Base-by-base conservation (phyloP, 2,329 filamentous ascomycete species). In the Drechslerella dactyloides region DNA sequence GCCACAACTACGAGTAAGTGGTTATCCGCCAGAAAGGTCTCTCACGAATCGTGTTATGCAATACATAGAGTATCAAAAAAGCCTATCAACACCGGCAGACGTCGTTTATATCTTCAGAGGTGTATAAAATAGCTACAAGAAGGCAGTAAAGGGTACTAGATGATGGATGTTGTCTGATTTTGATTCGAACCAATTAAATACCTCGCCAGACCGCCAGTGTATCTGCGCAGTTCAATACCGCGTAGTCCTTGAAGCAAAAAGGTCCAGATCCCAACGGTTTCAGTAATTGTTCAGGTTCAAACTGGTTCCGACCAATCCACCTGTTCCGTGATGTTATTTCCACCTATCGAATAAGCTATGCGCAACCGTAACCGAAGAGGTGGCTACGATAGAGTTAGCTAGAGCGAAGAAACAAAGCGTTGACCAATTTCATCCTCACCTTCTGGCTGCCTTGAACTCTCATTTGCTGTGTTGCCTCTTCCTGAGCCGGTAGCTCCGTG, bases 381-480 rank as follows among this genome's bases (percentile, higher is more conserved):
- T 75, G 89, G 84, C 94, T 50, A 37, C 35, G 69, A 72, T 15
- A 76, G 80, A 76, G 60, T 75, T 56, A 58, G 37, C 30, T 66
- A 23, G 50, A 53, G 30, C 68, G 15, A 58, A 19, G 61, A 30
- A 59, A 21, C 24, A 4, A 42, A 53, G 27, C 27, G 27, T 33
- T 15, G 48, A 51, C 11, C 27, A 42, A 58, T 54, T 24, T 51
- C 8, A 56, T 53, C 89, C 93, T 88, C 87, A 97, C 94, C 78
- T 92, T 94, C 81, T 88, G 92, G 75, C 90, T 88, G 74, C 90
- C 88, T 69, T 86, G 86, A 72, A 99, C 87, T 78, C 91, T 89
- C 91, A 99, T 96, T 77, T 88, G 85, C 81, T 97, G 94, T 72
- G 89, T 92, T 15, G 92, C 93, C 78, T 96, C 92, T 46, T 89